These are phyloP conservation scores for Colletotrichum musicola DNA, from an alignment of 2,329 filamentous ascomycete species.

Conservation along the genomic window DNA sequence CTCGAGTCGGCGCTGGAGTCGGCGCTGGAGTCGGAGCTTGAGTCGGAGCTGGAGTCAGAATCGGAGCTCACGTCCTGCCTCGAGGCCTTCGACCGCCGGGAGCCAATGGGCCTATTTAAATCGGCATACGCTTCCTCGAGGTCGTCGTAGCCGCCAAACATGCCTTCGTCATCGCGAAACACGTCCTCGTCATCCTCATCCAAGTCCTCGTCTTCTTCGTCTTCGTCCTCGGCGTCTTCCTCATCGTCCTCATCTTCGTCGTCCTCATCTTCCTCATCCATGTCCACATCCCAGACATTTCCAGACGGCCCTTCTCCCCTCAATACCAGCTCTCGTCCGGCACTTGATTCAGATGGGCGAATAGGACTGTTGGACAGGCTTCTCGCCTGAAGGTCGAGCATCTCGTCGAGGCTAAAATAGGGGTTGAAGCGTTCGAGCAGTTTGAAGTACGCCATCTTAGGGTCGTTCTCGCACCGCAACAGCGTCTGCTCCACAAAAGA, in stretches of 20 bases:
- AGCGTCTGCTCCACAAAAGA: constrained; percentile 53
- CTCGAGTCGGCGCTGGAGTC: too few relatives aligned
- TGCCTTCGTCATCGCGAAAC: background rate
- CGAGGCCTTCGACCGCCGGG: too few relatives aligned
- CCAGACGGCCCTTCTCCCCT: constrained; percentile 13
- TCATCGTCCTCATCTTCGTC: background rate
- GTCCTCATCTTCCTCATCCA: too few relatives aligned
- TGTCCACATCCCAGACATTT: background rate
- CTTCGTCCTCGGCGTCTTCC: background rate
- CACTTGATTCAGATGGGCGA: constrained; percentile 3
- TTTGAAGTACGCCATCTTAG: constrained; percentile 53
- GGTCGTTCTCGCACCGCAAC: constrained; percentile 48
- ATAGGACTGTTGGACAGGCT: constrained; percentile 24
- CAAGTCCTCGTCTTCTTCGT: too few relatives aligned
- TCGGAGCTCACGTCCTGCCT: too few relatives aligned
- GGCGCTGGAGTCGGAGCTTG: too few relatives aligned
- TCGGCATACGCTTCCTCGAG: background rate
- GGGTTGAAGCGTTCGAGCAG: constrained; percentile 45
- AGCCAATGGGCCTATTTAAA: too few relatives aligned
- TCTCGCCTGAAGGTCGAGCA: constrained; percentile 44
- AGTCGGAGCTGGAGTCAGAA: too few relatives aligned
- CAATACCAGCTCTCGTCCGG: constrained; percentile 10
- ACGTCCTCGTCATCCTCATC: background rate
- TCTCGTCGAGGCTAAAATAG: constrained; percentile 49
- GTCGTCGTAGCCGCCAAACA: constrained; percentile 28